A percentile compares a stretch with the other conserved stretches of the same genome.
Conservation (phyloP, 2,329 filamentous ascomycete genomes). For the Cordyceps cateniannulata region DNA sequence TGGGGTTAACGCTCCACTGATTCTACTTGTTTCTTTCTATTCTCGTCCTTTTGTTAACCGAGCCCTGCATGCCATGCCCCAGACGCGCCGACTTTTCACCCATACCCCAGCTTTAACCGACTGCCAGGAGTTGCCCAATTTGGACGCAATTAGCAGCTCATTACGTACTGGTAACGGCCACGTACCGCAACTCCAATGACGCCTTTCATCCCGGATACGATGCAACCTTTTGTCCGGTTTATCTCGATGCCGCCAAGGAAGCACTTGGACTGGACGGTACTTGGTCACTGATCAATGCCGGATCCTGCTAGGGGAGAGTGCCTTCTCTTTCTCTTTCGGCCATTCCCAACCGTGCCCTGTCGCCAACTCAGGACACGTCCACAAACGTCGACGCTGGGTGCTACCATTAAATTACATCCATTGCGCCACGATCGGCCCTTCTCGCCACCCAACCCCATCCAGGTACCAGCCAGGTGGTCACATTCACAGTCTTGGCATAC, state of each 20-base stretch:
- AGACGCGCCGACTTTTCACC: not conserved
- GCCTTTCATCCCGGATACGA: not conserved
- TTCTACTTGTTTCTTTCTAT: not conserved
- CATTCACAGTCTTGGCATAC: not conserved
- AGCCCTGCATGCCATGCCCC: conserved; percentile 2
- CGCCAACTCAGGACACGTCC: too few species aligned
- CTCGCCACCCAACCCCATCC: not conserved
- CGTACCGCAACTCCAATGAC: not conserved
- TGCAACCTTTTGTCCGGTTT: not conserved
- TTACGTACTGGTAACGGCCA: conserved; percentile 5
- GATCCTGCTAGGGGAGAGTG: too few species aligned
- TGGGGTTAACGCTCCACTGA: not conserved
- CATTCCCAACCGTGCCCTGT: too few species aligned
- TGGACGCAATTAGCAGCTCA: conserved; percentile 7
- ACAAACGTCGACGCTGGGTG: too few species aligned
- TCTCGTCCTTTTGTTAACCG: not conserved
- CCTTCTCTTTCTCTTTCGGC: too few species aligned
- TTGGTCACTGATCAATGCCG: too few species aligned
- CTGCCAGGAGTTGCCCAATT: conserved; percentile 6
- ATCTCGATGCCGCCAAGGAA: not conserved
- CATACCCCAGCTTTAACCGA: conserved; percentile 11
- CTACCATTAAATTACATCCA: not conserved
- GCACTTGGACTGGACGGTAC: not conserved
- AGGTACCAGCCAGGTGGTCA: not conserved
- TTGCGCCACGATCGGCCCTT: conserved; percentile 9